phyloP scores from a whole-genome alignment of 1,284 basidiomycete species.

The Cryptococcus depauperatus region DNA sequence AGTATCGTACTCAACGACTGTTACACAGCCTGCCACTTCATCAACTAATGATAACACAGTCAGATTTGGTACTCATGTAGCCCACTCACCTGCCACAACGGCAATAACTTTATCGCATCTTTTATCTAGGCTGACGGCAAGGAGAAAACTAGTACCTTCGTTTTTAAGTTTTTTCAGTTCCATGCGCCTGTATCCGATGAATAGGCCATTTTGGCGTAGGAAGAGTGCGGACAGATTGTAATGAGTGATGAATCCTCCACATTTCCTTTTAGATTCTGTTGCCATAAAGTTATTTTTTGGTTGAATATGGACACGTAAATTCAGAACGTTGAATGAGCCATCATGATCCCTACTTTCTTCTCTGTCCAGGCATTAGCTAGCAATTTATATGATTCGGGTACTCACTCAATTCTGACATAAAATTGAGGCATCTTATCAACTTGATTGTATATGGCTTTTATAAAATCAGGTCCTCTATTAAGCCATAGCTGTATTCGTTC shows the following conservation, averaged over 20 bases:
- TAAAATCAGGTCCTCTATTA: conserved; percentile 1
- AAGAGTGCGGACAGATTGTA: conserved; percentile 8
- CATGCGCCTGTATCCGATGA: conserved; percentile 1
- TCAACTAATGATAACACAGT: conserved; percentile 22
- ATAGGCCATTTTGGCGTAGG: conserved; percentile 4
- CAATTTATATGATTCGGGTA: neutral
- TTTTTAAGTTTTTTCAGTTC: conserved; percentile 3
- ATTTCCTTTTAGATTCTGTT: conserved; percentile 2
- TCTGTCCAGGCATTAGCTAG: neutral
- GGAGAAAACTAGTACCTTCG: conserved; percentile 1
- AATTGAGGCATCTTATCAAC: conserved; percentile 6
- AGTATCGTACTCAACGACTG: conserved; percentile 21
- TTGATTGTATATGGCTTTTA: neutral
- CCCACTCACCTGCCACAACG: conserved; percentile 5
- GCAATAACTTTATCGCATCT: conserved; percentile 9
- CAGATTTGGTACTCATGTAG: too few species aligned
- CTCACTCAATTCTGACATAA: conserved; percentile 6
- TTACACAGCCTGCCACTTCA: conserved; percentile 28
- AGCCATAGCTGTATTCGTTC: neutral
- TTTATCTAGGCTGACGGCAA: conserved; percentile 2
- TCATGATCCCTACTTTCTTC: conserved; percentile 4
- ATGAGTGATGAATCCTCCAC: neutral
- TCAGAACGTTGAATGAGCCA: neutral
- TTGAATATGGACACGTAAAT: conserved; percentile 3
- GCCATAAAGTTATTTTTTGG: conserved; percentile 4